Percentiles rank a stretch among this genome's conserved stretches.
Conservation (phyloP, 1,284 basidiomycete species). For the Takashimella koratensis region DNA sequence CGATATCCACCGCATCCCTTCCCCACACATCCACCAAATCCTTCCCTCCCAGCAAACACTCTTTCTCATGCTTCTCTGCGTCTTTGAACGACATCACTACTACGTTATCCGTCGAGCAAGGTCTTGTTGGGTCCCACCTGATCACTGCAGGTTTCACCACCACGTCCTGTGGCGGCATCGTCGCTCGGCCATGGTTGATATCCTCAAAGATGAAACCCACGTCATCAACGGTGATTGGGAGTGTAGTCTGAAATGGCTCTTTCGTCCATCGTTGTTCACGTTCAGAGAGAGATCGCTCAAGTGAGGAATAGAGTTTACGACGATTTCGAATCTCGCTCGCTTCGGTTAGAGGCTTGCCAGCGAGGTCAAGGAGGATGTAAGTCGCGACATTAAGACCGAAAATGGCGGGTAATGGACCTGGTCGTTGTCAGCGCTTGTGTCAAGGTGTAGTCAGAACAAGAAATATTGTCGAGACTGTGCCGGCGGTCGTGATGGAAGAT, state of each 20-base stretch:
- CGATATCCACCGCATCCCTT: slow-evolving; percentile 56
- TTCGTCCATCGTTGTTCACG: slow-evolving; percentile 53
- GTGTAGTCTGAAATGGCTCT: slow-evolving; percentile 22
- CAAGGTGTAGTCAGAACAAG: no score
- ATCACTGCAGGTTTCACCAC: slow-evolving; percentile 55
- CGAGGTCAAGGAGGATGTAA: slow-evolving; percentile 78
- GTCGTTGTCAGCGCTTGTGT: no score
- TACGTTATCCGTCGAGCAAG: slow-evolving; percentile 68
- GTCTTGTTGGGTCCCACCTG: slow-evolving; percentile 69
- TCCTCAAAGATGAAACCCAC: slow-evolving; percentile 81
- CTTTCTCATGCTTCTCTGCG: slow-evolving; percentile 62
- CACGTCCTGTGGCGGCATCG: slow-evolving; percentile 69
- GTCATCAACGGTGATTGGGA: slow-evolving; percentile 76
- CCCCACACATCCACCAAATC: slow-evolving; percentile 63
- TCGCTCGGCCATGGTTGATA: slow-evolving; percentile 71
- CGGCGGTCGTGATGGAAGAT: no score
- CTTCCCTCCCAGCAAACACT: slow-evolving; percentile 52
- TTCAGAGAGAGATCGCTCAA: slow-evolving; percentile 68
- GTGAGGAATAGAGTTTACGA: slow-evolving; percentile 75
- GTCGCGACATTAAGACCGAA: slow-evolving; percentile 86
- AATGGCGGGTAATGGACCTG: slow-evolving; percentile 75
- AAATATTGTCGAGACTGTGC: no score
- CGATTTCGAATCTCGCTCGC: slow-evolving; percentile 79
- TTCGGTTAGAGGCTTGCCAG: slow-evolving; percentile 73
- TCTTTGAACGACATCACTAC: slow-evolving; percentile 75